Evolutionary conservation across 2,329 filamentous ascomycete genomes (phyloP).

Genomic region (Apiospora pterosperma): DNA sequence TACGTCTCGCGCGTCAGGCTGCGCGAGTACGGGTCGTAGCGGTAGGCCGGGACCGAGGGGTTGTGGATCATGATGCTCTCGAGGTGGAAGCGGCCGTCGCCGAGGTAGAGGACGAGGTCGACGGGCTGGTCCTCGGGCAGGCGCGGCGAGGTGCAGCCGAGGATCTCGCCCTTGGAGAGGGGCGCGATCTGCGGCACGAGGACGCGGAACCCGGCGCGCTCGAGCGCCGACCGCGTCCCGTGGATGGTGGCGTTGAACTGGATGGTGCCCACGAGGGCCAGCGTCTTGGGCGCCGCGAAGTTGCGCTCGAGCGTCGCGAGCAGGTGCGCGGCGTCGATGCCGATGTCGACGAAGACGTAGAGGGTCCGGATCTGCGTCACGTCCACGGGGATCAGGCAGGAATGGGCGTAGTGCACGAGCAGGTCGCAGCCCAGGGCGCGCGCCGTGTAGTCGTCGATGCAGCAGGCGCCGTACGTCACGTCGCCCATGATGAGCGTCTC

Average conservation of each 20-base stretch:
- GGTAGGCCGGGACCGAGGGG: conserved; percentile 82
- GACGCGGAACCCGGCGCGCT: conserved; percentile 80
- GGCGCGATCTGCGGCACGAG: conserved; percentile 91
- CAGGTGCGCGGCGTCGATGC: conserved; percentile 86
- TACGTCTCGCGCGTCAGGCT: conserved; percentile 90
- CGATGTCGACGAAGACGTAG: conserved; percentile 98
- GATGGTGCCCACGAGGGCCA: conserved; percentile 94
- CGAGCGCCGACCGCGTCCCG: conserved; percentile 72
- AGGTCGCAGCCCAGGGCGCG: conserved; percentile 90
- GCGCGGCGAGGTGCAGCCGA: conserved; percentile 91
- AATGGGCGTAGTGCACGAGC: conserved; percentile 95
- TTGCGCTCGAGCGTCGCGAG: conserved; percentile 85
- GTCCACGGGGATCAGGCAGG: conserved; percentile 92
- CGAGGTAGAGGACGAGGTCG: conserved; percentile 48
- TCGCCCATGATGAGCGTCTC: conserved; percentile 99
- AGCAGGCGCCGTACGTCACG: conserved; percentile 97
- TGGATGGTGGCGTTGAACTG: conserved; percentile 98
- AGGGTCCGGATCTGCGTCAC: conserved; percentile 96
- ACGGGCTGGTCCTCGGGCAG: conserved; percentile 57
- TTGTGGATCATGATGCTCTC: conserved; percentile 99
- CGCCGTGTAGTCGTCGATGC: conserved; percentile 97
- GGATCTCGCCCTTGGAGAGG: conserved; percentile 88
- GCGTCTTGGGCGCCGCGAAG: conserved; percentile 77
- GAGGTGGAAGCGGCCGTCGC: conserved; percentile 56
- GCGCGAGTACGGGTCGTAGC: conserved; percentile 94